A percentile compares a stretch with the other conserved stretches of the same genome.
These are phyloP conservation scores for Phalaenopsis equestris DNA, from an alignment of 106 monocot genomes.

Conservation along the genomic window DNA sequence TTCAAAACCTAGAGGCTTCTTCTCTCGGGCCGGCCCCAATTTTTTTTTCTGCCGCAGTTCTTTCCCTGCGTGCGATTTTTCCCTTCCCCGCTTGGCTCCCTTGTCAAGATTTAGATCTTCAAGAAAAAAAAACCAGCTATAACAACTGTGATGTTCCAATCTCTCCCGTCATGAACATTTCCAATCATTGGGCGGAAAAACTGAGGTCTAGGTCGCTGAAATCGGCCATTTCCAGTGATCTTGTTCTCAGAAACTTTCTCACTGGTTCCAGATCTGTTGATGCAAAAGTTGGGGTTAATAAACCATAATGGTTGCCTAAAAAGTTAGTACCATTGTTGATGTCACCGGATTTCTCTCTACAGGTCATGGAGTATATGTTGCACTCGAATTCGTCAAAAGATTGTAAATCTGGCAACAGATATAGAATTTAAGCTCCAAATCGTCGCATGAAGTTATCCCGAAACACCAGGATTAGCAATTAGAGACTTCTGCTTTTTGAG, in stretches of 20 bases:
- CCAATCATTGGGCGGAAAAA: neutral
- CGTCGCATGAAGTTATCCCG: conserved; percentile 91
- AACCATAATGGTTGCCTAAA: conserved; percentile 82
- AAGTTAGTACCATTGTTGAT: conserved; percentile 85
- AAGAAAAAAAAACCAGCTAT: neutral
- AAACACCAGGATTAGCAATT: conserved; percentile 85
- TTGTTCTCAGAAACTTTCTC: conserved; percentile 22
- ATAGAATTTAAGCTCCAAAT: conserved; percentile 84
- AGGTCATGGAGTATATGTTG: conserved; percentile 44
- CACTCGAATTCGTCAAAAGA: conserved; percentile 46
- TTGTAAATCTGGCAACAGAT: conserved; percentile 74
- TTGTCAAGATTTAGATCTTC: neutral
- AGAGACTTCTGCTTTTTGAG: conserved; percentile 92
- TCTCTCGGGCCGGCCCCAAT: too few relatives aligned
- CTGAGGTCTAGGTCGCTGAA: conserved; percentile 23
- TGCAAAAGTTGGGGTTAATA: conserved; percentile 83
- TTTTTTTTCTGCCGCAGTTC: too few relatives aligned
- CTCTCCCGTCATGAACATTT: neutral
- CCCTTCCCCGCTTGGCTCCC: too few relatives aligned
- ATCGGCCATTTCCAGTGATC: conserved; percentile 17
- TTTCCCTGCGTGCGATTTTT: too few relatives aligned
- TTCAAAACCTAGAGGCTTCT: too few relatives aligned
- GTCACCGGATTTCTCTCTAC: conserved; percentile 84
- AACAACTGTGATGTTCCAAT: neutral
- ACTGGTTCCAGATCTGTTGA: conserved; percentile 34